These are phyloP conservation scores for Vitis labrusca DNA, from an alignment of 164 flowering plant species.

Conservation along the genomic window DNA sequence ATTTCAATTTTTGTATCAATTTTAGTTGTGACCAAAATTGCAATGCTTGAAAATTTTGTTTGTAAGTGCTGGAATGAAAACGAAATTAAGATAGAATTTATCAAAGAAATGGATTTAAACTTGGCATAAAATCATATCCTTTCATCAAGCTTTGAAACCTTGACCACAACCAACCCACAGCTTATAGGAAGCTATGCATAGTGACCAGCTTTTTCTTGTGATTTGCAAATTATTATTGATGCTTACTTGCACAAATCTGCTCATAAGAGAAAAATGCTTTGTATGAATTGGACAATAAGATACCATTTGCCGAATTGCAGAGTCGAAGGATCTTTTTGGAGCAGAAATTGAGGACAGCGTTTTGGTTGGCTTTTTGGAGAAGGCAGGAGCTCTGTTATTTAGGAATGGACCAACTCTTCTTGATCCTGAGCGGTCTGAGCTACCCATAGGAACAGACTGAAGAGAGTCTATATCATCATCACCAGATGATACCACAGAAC, in stretches of 20 bases:
- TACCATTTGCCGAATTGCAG: constrained; percentile 87
- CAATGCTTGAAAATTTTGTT: background rate
- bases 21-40: background rate
- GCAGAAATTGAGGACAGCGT: constrained; percentile 61
- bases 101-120: too few species aligned
- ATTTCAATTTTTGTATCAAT: background rate
- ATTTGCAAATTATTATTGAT: background rate
- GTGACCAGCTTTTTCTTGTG: background rate
- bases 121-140: too few species aligned
- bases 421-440: constrained; percentile 36
- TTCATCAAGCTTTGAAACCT: too few species aligned
- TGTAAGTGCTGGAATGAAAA: too few species aligned
- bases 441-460: constrained; percentile 52
- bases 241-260: background rate
- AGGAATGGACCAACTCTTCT: constrained; percentile 48
- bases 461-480: constrained; percentile 88
- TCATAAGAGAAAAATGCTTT: background rate
- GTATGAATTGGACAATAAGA: background rate
- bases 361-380: constrained; percentile 58
- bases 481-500: constrained; percentile 82
- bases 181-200: too few species aligned
- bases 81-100: too few species aligned
- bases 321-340: constrained; percentile 85
- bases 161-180: too few species aligned
- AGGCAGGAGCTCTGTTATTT: constrained; percentile 45